A percentile compares a stretch with the other conserved stretches of the same genome.
Evolutionary conservation across 805 yeast species (phyloP).

Genomic region (Yamadazyma philogaea): DNA sequence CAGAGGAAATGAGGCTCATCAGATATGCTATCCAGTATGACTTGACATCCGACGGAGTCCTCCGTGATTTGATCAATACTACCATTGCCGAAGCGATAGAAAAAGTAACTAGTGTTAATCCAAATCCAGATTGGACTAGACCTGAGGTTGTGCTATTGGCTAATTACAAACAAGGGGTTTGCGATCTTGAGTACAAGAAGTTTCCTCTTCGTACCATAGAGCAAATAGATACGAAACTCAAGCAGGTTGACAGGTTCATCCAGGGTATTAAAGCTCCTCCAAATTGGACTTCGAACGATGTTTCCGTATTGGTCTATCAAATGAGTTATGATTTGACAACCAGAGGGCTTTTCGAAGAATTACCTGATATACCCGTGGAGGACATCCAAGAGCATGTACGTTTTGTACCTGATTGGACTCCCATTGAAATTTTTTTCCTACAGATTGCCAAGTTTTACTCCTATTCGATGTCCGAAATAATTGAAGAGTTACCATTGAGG

Average conservation of each 20-base stretch:
- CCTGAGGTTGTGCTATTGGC: conserved; percentile 11
- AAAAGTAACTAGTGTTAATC: neutral
- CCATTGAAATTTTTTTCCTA: conserved; percentile 6
- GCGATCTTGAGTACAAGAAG: neutral
- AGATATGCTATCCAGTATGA: conserved; percentile 12
- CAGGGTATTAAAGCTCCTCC: neutral
- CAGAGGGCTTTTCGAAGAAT: conserved; percentile 12
- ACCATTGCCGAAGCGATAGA: conserved; percentile 1
- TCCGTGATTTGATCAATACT: conserved; percentile 1
- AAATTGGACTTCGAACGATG: conserved; percentile 11
- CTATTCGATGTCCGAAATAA: conserved; percentile 1
- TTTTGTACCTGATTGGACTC: conserved; percentile 4
- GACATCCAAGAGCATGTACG: conserved; percentile 8
- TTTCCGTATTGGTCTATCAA: conserved; percentile 10
- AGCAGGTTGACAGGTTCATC: neutral
- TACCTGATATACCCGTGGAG: conserved; percentile 14
- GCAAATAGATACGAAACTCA: neutral
- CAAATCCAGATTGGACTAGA: conserved; percentile 6
- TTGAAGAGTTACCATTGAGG: conserved; percentile 14
- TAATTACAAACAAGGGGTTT: neutral
- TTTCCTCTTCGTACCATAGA: neutral
- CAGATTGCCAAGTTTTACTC: conserved; percentile 8
- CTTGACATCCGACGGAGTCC: conserved; percentile 9
- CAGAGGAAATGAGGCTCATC: conserved; percentile 5
- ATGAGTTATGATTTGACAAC: conserved; percentile 14